Base-by-base conservation (phyloP, 2,329 filamentous ascomycete species). In the Arthroderma uncinatum region DNA sequence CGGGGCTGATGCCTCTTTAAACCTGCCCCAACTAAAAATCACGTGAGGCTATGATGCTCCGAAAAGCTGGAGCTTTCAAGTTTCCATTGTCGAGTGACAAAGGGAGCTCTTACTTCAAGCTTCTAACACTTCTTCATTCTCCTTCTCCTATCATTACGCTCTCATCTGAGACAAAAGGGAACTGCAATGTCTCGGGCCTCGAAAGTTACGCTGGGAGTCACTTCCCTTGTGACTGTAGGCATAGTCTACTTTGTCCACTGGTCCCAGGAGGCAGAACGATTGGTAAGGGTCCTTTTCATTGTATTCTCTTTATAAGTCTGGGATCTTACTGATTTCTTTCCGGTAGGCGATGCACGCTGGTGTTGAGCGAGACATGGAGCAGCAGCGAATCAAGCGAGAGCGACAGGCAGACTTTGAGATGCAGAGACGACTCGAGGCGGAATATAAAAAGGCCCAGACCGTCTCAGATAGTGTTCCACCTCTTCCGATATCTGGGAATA, bases 401-500 rank as follows among this genome's bases (percentile, higher is more conserved):
- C 85, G 93, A 59, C 88, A 94, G 71, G 82, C 90, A 54, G 93
- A 98, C 69, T 98, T 98, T 67, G 91, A 97, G 62, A 83, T 95
- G 81, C 93, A 98, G 70, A 82, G 79, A 61, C 81, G 80, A 5
- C 76, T 98, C 52, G 91, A 97, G 74, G 82, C 86, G 66, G 88
- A 98, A 71, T 97, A 96, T 72, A 84, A 85, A 70, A 92, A 92
- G 71, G 78, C 90, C 33, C 93, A 98, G 74, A 87, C 77, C 3
- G 91, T 97, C 30, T 80, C 78, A 59, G 77, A 82, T 59, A 53
- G 34, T 34, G 47, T 50, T 33, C 47, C 47, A 30, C 47, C 47
- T 12, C 47, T 50, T 50, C 7, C 7, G n/a, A n/a, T 50, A 50
- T n/a, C 47, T 25, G 47, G 47, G n/a, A 33, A 50, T 33, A 56